phyloP scores from a whole-genome alignment of 2,329 filamentous ascomycete species.

The Phoma sp. region DNA sequence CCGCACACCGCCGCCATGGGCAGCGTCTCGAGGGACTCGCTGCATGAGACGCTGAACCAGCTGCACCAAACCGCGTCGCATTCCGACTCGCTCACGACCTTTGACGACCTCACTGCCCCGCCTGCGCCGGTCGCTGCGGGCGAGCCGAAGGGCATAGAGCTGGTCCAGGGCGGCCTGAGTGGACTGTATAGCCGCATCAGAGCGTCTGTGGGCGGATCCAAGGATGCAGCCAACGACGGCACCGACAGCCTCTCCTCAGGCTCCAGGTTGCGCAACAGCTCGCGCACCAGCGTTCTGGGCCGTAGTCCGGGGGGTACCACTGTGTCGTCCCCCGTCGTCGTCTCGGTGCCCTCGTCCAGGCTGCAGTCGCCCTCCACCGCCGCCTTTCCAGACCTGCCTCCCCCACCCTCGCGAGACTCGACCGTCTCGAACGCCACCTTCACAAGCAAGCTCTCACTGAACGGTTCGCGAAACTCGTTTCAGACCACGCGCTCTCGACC shows the following conservation, averaged over 20 bases:
- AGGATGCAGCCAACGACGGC: conserved; percentile 52
- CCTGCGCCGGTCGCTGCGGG: conserved; percentile 62
- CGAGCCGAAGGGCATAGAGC: conserved; percentile 75
- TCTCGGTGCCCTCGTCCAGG: conserved; percentile 45
- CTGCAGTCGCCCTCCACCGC: conserved; percentile 48
- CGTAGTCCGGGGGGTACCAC: conserved; percentile 37
- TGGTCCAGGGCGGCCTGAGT: conserved; percentile 84
- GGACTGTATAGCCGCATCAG: conserved; percentile 86
- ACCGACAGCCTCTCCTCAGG: conserved; percentile 28
- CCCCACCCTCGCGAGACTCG: conserved; percentile 44
- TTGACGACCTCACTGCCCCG: conserved; percentile 85
- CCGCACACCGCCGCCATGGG: conserved; percentile 29
- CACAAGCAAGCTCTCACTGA: conserved; percentile 41
- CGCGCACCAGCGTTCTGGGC: conserved; percentile 16
- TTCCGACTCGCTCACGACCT: conserved; percentile 83
- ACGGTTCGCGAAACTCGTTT: conserved; percentile 38
- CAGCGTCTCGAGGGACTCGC: conserved; percentile 27
- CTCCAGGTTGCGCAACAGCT: conserved; percentile 24
- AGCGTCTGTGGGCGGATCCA: conserved; percentile 77
- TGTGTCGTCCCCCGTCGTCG: conserved; percentile 45
- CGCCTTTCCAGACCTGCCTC: conserved; percentile 42
- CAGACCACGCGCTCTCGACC: conserved; percentile 39
- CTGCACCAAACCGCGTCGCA: conserved; percentile 91
- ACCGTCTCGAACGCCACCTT: conserved; percentile 37
- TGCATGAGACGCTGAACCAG: conserved; percentile 66